These are phyloP conservation scores for Pelargonium australe DNA, from an alignment of 441 rosid genomes.

Conservation along the genomic window DNA sequence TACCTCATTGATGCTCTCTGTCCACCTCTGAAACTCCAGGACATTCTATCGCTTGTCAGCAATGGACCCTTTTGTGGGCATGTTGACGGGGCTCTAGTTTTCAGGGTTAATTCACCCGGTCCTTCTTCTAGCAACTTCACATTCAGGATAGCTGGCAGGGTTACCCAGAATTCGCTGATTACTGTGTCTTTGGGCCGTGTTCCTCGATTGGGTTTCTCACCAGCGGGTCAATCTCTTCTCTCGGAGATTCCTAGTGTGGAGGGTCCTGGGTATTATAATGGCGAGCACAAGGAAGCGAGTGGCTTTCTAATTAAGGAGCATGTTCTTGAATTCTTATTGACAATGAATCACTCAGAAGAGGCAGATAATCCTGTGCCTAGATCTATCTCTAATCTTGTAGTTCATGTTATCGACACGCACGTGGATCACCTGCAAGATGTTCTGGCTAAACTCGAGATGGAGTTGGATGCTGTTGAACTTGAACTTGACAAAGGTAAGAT, in stretches of 20 bases:
- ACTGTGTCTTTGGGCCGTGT: slow-evolving; percentile 88
- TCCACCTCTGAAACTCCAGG: slow-evolving; percentile 89
- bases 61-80: slow-evolving; percentile 86
- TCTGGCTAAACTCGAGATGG: slow-evolving; percentile 83
- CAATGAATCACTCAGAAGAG: slow-evolving; percentile 95
- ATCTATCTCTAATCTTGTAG: slow-evolving; percentile 78
- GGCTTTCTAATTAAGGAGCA: slow-evolving; percentile 74
- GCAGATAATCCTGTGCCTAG: slow-evolving; percentile 91
- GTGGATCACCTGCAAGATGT: slow-evolving; percentile 90
- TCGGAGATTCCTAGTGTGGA: slow-evolving; percentile 86
- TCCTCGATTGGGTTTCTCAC: slow-evolving; percentile 45
- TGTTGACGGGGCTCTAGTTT: slow-evolving; percentile 85
- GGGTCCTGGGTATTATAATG: slow-evolving; percentile 36
- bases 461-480: slow-evolving; percentile 74
- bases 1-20: slow-evolving; percentile 83
- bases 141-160: slow-evolving; percentile 79
- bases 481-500: slow-evolving; percentile 79
- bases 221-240: slow-evolving; percentile 64
- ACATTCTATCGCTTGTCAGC: slow-evolving; percentile 82
- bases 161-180: slow-evolving; percentile 76
- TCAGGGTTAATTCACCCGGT: slow-evolving; percentile 89
- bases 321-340: slow-evolving; percentile 83
- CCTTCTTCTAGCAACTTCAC: slow-evolving; percentile 68
- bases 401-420: slow-evolving; percentile 77
- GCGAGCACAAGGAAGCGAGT: slow-evolving; percentile 40